Evolutionary conservation across 2,329 filamentous ascomycete species (phyloP).

Genomic region (Colletotrichum lini): DNA sequence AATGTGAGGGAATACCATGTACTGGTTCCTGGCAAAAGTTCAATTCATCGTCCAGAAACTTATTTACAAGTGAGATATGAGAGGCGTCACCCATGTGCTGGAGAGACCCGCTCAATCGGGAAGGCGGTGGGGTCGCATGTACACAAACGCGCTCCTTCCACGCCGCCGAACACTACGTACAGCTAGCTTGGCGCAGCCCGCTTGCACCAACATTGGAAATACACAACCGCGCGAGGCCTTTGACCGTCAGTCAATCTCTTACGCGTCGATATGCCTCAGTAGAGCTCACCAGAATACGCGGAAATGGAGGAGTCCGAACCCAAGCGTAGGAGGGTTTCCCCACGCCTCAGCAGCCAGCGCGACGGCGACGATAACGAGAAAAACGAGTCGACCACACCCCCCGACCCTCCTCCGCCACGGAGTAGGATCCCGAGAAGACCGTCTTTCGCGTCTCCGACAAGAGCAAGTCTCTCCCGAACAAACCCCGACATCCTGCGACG

Average conservation of each 20-base stretch:
- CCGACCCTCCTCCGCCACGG: conserved; percentile 46
- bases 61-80: background rate
- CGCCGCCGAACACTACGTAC: background rate
- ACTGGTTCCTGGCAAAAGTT: background rate
- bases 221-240: no score
- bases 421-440: conserved; percentile 56
- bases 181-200: conserved; percentile 5
- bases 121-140: conserved; percentile 46
- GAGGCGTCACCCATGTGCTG: conserved; percentile 2
- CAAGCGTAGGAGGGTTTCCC: conserved; percentile 76
- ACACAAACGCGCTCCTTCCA: conserved; percentile 21
- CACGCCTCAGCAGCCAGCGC: conserved; percentile 57
- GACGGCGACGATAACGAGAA: conserved; percentile 17
- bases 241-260: background rate
- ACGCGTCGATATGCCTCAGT: background rate
- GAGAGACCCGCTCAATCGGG: conserved; percentile 20
- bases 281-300: background rate
- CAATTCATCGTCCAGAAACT: background rate
- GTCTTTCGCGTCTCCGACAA: conserved; percentile 78
- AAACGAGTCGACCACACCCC: conserved; percentile 56
- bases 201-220: background rate
- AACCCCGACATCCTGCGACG: conserved; percentile 70
- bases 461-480: conserved; percentile 72
- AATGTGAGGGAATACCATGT: no score
- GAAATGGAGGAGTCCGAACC: conserved; percentile 69